Conservation (phyloP, 2,329 filamentous ascomycete genomes). For the Daldinia sp. region DNA sequence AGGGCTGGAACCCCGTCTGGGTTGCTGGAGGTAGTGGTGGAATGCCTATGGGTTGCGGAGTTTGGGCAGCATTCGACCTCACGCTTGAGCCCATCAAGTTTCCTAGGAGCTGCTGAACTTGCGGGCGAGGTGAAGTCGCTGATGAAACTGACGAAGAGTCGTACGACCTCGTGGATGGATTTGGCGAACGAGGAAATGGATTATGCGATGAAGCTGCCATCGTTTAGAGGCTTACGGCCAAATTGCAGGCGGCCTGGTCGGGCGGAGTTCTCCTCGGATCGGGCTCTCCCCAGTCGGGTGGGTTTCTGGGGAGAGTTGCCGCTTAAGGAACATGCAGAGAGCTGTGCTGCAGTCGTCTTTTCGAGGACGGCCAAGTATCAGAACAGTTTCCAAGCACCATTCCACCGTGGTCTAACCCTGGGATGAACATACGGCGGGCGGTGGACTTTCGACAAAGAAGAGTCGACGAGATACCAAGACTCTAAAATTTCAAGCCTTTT, state of each 20-base stretch:
- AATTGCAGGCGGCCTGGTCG: conserved; percentile 48
- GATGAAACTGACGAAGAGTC: conserved; percentile 71
- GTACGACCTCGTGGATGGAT: conserved; percentile 68
- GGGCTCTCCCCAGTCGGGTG: conserved; percentile 50
- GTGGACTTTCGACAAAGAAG: conserved; percentile 29
- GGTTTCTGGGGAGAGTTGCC: conserved; percentile 49
- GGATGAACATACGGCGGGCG: conserved; percentile 41
- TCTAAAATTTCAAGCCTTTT: conserved; percentile 39
- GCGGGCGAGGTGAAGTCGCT: conserved; percentile 65
- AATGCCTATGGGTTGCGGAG: conserved; percentile 63
- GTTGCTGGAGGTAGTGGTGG: conserved; percentile 58
- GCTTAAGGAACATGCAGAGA: conserved; percentile 54
- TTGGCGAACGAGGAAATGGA: conserved; percentile 67
- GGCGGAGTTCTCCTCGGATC: conserved; percentile 48
- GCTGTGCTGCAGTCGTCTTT: conserved; percentile 40
- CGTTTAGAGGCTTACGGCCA: conserved; percentile 43
- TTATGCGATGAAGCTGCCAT: conserved; percentile 67
- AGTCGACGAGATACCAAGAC: conserved; percentile 39
- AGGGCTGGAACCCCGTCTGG: conserved; percentile 59
- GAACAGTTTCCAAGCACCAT: conserved; percentile 37
- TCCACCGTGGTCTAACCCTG: conserved; percentile 38
- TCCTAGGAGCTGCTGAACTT: conserved; percentile 61
- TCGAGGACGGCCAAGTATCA: conserved; percentile 38
- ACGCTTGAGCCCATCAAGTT: conserved; percentile 62
- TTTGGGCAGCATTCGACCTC: conserved; percentile 58